Evolutionary conservation across 148 eudicot genomes (phyloP), one percentile per base, ranked within the genome.

Genomic region (Chenopodium suecicum): DNA sequence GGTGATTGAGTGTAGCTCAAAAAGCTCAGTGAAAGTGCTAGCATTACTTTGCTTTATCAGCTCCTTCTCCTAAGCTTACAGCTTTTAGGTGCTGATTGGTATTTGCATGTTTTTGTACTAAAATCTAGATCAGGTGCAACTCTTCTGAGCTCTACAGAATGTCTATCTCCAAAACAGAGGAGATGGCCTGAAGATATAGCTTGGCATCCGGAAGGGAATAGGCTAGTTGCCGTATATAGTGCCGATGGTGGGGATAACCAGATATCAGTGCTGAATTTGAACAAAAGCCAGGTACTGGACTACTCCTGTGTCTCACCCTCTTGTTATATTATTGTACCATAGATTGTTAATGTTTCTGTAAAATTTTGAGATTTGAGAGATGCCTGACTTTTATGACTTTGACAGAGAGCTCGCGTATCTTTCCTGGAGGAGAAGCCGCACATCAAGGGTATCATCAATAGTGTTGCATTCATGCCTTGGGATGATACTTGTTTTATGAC

Each of bases 151-250:
- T 73, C 87, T 62, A 88, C 92, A 64, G 98, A 94, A 23, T 88
- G 97, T 76, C 73, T 76, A 66, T 92, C 99, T 17, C 91, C 86
- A 54, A 94, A 91, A 88, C 91, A 89, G 70, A 91, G 95, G 86
- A 91, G 98, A 87, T 96, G 99, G 99, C 95, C 99, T 47, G 99
- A 96, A 91, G 99, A 96, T 89, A 87, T 94, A 81, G 93, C 99
- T 44, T 96, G 98, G 97, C 99, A 94, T 85, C 99, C 98, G n/a
- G 90, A 85, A 47, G 99, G 99, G 67, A 85, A 69, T 79, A 87
- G 87, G 79, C 73, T 96, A 66, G 73, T 94, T 80, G 85, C 92
- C 68, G 99, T 90, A 44, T 96, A 94, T 75, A 89, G 73, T 87
- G 98, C 99, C 62, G 99, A 96, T 89, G 90, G 88, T 73, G 95